Base-by-base conservation (phyloP, 805 yeast species). In the Dipodascopsis uninucleata region DNA sequence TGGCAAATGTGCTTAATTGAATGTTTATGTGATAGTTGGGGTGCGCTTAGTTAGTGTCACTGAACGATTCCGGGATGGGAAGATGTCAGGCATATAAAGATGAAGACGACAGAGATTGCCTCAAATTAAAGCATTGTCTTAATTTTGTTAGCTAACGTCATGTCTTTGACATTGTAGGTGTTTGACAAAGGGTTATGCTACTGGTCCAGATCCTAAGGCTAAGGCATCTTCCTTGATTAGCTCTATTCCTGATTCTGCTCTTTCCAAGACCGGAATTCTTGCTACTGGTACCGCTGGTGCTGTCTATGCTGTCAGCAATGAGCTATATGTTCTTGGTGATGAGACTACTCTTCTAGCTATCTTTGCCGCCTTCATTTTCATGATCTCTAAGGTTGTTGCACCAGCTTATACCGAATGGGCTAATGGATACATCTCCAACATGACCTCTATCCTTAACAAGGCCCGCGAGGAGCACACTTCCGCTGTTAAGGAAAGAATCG, bases 331-430 rank as follows among this genome's bases (percentile, higher is more conserved):
- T 58, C 76, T 93, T 64, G 94, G 90, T 71, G 97, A 88, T 65
- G 98, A 93, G 77, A 77, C 96, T 63, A 78, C 87, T 59, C 74
- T 93, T 68, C 76, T 88, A 43, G 78, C 76, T 53, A 81, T 94
- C 51, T 93, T 93, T 70, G 68, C 79, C 48, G 83, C 85, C 53
- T 83, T 90, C 69, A 67, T 81, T 55, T 81, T 76, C 55, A 73
- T 88, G 60, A 73, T 79, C 59, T 85, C 89, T 63, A 90, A 89
- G 75, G 79, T 82, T 60, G 82, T 85, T 61, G 96, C 96, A 51
- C 98, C 98, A 62, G 77, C 84, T 65, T 93, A 89, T 76, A 86
- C 86, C 61, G 93, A 85, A 64, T 86, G 90, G 82, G 97, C 97
- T 47, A 83, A 82, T 61, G 81, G 82, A 43, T 84, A 87, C 76